Evolutionary conservation across 2,329 filamentous ascomycete species (phyloP), one percentile per base, ranked within the genome.

Genomic region (Huntiella moniliformis): DNA sequence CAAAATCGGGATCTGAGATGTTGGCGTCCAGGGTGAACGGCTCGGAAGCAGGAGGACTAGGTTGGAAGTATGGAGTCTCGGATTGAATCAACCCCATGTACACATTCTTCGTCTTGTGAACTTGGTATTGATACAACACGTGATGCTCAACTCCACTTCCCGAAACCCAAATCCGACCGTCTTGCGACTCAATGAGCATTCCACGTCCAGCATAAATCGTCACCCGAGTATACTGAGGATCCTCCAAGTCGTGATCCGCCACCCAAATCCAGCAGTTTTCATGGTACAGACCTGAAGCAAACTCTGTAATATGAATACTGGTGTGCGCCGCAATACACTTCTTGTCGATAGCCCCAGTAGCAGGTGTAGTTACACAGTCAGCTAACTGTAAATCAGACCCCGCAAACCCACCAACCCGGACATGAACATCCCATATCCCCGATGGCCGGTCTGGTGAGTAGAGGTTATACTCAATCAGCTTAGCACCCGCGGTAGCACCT

Each of bases 391-490:
- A 68, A 36, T 77, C 64, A 12, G 80, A 82, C 33, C 81, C 81
- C 1, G 75, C 72, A 44, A 74, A 76, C 3, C 82, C 82, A 51
- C 80, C 82, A 43, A 87, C 70, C 52, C 82, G 77, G 56, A 81
- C 73, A 60, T 88, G 82, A 8, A 80, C 73, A 56, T 87, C 82
- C 82, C 82, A 88, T 60, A 80, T 67, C 4, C 73, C 75, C 5
- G 63, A 63, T 11, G 67, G 66, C 45, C 53, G 37, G 4, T 55
- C 55, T 3, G 60, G 54, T 12, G 66, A 66, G 42, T 66, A 68
- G 12, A 86, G 63, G 56, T 87, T 87, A 67, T 77, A 86, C 56
- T 87, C 69, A 48, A 86, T 73, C 5, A 86, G 62, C 5, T 79
- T 66, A 1, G 81, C 82, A 4, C 82, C 82, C 1, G 74, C 67